Evolutionary conservation across 805 yeast genomes (phyloP).

Genomic region (Candida sakaeoensis): DNA sequence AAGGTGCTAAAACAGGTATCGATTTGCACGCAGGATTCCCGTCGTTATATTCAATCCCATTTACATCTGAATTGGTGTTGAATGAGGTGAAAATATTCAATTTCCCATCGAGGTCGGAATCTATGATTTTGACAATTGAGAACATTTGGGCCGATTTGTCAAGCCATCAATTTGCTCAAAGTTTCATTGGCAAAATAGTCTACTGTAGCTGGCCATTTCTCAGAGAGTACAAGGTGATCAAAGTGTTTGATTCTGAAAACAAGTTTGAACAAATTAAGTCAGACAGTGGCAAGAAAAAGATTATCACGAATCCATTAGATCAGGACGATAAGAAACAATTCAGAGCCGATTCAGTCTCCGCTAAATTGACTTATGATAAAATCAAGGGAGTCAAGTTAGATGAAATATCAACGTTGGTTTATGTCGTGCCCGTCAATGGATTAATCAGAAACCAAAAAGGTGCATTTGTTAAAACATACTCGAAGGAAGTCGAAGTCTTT

Average conservation of each 20-base stretch:
- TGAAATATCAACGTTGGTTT: slow-evolving; percentile 53
- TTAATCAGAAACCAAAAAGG: slow-evolving; percentile 65
- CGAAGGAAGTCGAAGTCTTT: slow-evolving; percentile 47
- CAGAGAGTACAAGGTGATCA: slow-evolving; percentile 69
- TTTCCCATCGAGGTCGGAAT: slow-evolving; percentile 77
- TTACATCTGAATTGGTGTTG: slow-evolving; percentile 47
- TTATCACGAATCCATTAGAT: slow-evolving; percentile 33
- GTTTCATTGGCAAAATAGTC: slow-evolving; percentile 57
- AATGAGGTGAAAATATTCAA: slow-evolving; percentile 77
- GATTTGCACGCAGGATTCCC: slow-evolving; percentile 88
- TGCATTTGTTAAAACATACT: slow-evolving; percentile 71
- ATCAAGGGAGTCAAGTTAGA: slow-evolving; percentile 63
- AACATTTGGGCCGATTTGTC: slow-evolving; percentile 54
- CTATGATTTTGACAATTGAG: slow-evolving; percentile 64
- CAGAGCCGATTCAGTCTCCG: slow-evolving; percentile 34
- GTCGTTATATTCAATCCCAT: slow-evolving; percentile 67
- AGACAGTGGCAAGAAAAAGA: slow-evolving; percentile 16
- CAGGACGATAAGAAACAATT: slow-evolving; percentile 48
- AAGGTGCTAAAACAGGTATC: slow-evolving; percentile 67
- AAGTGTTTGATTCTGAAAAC: slow-evolving; percentile 52
- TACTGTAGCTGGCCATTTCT: slow-evolving; percentile 90
- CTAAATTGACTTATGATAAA: slow-evolving; percentile 42
- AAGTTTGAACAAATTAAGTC: slow-evolving; percentile 43
- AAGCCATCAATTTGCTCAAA: slow-evolving; percentile 61
- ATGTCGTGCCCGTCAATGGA: slow-evolving; percentile 77